phyloP scores from a whole-genome alignment of 2,329 filamentous ascomycete species.

The Aureobasidium musti region DNA sequence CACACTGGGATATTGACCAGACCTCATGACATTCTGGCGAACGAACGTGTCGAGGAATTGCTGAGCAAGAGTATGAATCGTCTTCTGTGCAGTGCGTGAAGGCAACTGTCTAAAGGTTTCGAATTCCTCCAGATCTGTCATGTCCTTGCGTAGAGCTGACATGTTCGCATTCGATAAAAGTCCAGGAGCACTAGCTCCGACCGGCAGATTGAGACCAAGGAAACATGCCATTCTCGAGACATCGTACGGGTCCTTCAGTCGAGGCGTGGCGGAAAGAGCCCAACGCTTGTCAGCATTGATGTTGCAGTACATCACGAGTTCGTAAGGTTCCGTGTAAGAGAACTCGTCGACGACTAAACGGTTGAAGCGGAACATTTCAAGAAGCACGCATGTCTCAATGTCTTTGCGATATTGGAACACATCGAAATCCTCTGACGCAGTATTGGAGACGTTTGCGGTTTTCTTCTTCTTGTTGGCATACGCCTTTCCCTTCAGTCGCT shows the following conservation, averaged over 20 bases:
- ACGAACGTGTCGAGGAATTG: constrained; percentile 58
- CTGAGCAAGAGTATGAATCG: constrained; percentile 56
- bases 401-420: too few species aligned
- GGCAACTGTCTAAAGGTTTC: constrained; percentile 53
- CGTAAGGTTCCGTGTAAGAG: constrained; percentile 54
- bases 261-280: constrained; percentile 65
- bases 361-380: constrained; percentile 64
- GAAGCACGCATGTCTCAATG: constrained; percentile 40
- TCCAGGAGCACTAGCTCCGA: constrained; percentile 53
- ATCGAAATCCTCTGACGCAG: too few species aligned
- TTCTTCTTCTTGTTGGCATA: constrained; percentile 15
- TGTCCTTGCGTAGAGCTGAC: constrained; percentile 46
- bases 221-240: constrained; percentile 61
- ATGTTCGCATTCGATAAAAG: constrained; percentile 51
- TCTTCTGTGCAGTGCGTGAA: constrained; percentile 56
- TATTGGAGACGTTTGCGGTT: too few species aligned
- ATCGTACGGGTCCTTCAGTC: constrained; percentile 59
- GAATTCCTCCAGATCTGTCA: constrained; percentile 58
- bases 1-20: constrained; percentile 47
- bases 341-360: constrained; percentile 67
- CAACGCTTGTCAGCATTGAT: constrained; percentile 58
- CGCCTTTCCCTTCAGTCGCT: constrained; percentile 20
- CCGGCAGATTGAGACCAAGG: constrained; percentile 57
- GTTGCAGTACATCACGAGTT: constrained; percentile 32
- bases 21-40: constrained; percentile 46